Evolutionary conservation across 176 grass and related monocot species (phyloP).

Genomic region (Pharus latifolius): DNA sequence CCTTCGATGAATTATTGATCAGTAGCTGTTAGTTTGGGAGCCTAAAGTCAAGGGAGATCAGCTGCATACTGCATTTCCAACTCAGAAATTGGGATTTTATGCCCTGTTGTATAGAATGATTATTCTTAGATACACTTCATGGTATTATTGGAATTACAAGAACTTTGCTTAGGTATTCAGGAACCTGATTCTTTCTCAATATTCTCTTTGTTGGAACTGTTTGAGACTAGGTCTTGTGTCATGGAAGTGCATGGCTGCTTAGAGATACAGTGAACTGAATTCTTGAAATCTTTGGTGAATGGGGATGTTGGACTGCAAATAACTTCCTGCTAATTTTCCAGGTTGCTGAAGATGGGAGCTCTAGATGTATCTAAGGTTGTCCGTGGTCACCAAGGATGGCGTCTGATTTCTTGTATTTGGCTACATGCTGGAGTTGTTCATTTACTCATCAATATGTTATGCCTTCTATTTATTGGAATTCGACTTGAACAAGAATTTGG

Average conservation of each 20-base stretch:
- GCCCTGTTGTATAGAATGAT: not conserved
- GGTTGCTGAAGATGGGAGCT: conserved; percentile 77
- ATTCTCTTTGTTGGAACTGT: not conserved
- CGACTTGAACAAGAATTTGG: conserved; percentile 86
- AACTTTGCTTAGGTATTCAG: not conserved
- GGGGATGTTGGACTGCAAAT: no score
- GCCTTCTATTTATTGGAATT: conserved; percentile 64
- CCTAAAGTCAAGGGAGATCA: not conserved
- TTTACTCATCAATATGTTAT: conserved; percentile 72
- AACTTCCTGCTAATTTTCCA: conserved; percentile 5
- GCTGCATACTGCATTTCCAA: not conserved
- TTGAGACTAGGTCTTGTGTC: not conserved
- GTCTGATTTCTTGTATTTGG: conserved; percentile 69
- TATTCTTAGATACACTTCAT: not conserved
- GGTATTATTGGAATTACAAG: not conserved
- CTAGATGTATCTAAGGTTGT: conserved; percentile 59
- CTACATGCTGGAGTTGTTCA: conserved; percentile 78
- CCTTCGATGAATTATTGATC: not conserved
- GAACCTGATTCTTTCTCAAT: not conserved
- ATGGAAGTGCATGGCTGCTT: not conserved
- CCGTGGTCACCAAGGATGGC: conserved; percentile 56
- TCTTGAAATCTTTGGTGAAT: not conserved
- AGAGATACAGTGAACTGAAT: not conserved
- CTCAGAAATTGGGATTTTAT: not conserved
- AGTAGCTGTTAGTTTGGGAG: not conserved